Conservation (phyloP, 768 basidiomycete genomes). For the Amanita subjunquillea region DNA sequence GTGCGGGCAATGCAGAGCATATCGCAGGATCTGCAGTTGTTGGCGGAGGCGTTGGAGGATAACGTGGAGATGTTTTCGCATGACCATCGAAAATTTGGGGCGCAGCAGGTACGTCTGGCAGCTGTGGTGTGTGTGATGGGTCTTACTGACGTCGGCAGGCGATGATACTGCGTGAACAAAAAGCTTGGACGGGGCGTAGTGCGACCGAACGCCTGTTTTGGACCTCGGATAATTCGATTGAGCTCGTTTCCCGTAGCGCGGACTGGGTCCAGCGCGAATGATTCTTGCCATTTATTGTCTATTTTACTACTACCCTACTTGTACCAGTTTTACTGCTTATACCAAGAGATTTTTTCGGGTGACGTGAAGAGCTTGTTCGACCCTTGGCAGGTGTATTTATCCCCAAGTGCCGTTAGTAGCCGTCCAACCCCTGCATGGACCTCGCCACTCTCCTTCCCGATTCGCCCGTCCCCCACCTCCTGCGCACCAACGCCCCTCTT, state of each 20-base stretch:
- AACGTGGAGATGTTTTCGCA: constrained; percentile 88
- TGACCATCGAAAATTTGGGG: constrained; percentile 91
- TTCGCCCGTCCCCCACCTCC: constrained; percentile 1
- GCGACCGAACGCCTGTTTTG: constrained; percentile 90
- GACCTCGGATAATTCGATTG: constrained; percentile 85
- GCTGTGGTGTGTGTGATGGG: neutral
- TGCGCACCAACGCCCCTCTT: neutral
- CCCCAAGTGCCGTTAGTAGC: too few relatives aligned
- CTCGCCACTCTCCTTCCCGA: neutral
- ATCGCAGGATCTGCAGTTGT: constrained; percentile 75
- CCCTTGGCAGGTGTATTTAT: too few relatives aligned
- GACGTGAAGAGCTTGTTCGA: too few relatives aligned
- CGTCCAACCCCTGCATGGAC: too few relatives aligned
- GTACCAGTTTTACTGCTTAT: neutral
- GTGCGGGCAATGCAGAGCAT: constrained; percentile 80
- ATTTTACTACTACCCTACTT: constrained; percentile 3
- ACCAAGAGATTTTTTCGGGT: too few relatives aligned
- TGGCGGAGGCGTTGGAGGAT: constrained; percentile 84
- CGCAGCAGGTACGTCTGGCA: constrained; percentile 69
- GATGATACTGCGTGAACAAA: constrained; percentile 93
- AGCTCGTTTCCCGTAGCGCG: constrained; percentile 74
- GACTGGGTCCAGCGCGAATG: constrained; percentile 75
- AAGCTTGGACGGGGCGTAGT: constrained; percentile 88
- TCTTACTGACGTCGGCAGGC: constrained; percentile 38
- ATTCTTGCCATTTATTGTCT: neutral